Evolutionary conservation across 129 eudicot species (phyloP).

Genomic region (Lactuca saligna): DNA sequence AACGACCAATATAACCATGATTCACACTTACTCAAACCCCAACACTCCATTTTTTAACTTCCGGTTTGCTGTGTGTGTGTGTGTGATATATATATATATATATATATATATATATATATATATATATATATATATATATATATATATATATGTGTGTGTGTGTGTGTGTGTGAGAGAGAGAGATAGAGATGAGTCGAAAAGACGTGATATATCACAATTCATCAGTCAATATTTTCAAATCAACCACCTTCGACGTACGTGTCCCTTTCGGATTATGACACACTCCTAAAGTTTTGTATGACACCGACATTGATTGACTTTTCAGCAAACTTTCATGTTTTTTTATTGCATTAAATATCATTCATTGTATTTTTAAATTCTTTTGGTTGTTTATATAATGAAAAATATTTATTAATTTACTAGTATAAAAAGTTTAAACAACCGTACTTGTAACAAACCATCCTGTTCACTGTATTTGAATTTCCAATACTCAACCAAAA

Average conservation of each 20-base stretch:
- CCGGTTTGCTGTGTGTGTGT: too few species aligned
- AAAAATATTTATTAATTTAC: not conserved
- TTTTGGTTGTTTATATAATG: not conserved
- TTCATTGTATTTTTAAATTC: not conserved
- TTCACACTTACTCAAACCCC: not conserved
- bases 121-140: too few species aligned
- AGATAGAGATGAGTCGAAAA: too few species aligned
- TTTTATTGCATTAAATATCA: not conserved
- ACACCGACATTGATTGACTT: not conserved
- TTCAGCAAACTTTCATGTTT: not conserved
- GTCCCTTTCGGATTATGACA: not conserved
- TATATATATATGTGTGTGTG: too few species aligned
- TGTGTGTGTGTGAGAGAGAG: too few species aligned
- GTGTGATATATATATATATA: too few species aligned
- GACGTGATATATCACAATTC: not conserved
- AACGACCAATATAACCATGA: not conserved
- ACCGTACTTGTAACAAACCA: too few species aligned
- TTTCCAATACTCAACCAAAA: too few species aligned
- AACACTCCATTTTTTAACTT: conserved; percentile 9
- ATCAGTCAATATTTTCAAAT: not conserved
- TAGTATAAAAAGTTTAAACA: not conserved
- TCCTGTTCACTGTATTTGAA: too few species aligned
- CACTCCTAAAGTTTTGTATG: not conserved
- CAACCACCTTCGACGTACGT: not conserved
- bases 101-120: too few species aligned